Percentiles rank a stretch among this genome's conserved stretches.
Evolutionary conservation across 257 asterid species (phyloP).

Genomic region (Paulownia fortunei): DNA sequence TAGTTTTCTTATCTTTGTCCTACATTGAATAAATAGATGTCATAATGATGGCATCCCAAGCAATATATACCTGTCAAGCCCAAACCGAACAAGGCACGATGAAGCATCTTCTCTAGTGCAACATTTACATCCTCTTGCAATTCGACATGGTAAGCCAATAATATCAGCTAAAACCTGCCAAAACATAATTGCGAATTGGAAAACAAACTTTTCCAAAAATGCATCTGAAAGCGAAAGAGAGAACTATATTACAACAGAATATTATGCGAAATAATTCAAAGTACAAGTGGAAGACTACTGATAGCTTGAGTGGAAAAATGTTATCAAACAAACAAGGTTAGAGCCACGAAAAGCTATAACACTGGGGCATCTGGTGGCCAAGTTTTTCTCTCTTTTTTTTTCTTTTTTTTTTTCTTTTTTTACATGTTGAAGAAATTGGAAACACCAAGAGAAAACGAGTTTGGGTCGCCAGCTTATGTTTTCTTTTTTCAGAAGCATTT

Average conservation of each 20-base stretch:
- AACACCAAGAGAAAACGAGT: slow-evolving; percentile 9
- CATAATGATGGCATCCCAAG: slow-evolving; percentile 14
- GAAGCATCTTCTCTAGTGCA: slow-evolving; percentile 85
- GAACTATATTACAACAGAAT: background rate
- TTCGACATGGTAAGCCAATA: slow-evolving; percentile 94
- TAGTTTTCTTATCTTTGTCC: background rate
- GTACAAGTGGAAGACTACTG: background rate
- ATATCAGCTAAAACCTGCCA: slow-evolving; percentile 91
- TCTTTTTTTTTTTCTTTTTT: background rate
- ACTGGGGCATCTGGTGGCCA: background rate
- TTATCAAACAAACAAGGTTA: background rate
- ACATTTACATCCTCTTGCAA: slow-evolving; percentile 92
- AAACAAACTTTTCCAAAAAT: slow-evolving; percentile 11
- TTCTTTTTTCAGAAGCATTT: background rate
- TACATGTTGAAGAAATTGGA: background rate
- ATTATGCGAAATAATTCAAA: background rate
- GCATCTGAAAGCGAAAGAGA: slow-evolving; percentile 13
- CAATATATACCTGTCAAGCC: slow-evolving; percentile 70
- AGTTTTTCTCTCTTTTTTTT: no score
- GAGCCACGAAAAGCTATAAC: background rate
- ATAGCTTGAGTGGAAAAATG: slow-evolving; percentile 6
- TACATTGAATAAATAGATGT: slow-evolving; percentile 19
- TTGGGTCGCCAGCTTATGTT: background rate
- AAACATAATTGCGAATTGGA: slow-evolving; percentile 34
- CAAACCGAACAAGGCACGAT: slow-evolving; percentile 94